Conservation (phyloP, 495 filamentous ascomycete genomes). For the Xylaria telfairii region DNA sequence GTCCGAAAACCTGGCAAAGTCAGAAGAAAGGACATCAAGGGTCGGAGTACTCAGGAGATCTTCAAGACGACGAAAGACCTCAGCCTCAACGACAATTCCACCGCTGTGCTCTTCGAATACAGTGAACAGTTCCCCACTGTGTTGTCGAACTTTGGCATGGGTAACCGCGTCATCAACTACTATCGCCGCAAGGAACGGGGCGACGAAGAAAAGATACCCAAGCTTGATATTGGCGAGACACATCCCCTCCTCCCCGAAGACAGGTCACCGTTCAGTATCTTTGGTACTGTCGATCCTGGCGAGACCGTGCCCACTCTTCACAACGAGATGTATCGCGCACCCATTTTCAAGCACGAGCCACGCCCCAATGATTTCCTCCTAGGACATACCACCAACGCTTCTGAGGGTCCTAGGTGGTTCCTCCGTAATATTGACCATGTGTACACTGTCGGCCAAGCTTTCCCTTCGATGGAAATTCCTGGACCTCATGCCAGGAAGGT, state of each 20-base stretch:
- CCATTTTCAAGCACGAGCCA: constrained; percentile 84
- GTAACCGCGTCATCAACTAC: constrained; percentile 92
- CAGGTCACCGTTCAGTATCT: constrained; percentile 92
- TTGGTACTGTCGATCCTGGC: constrained; percentile 89
- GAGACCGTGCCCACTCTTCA: constrained; percentile 87
- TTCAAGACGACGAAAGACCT: constrained; percentile 79
- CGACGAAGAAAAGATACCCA: constrained; percentile 62
- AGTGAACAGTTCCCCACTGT: constrained; percentile 91
- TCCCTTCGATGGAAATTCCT: constrained; percentile 90
- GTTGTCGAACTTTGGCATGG: constrained; percentile 97
- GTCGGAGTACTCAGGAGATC: constrained; percentile 73
- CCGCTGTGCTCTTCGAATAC: constrained; percentile 87
- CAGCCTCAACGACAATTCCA: constrained; percentile 85
- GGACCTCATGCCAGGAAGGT: constrained; percentile 92
- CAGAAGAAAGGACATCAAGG: constrained; percentile 82
- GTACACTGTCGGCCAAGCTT: constrained; percentile 86
- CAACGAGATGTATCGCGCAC: constrained; percentile 93
- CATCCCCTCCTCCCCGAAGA: constrained; percentile 88
- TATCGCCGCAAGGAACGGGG: constrained; percentile 86
- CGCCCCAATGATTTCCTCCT: constrained; percentile 88
- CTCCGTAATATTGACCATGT: constrained; percentile 88
- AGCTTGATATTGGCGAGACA: constrained; percentile 77
- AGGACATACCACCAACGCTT: constrained; percentile 75
- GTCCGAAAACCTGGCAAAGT: constrained; percentile 67
- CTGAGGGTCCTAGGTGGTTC: constrained; percentile 75